Conservation (phyloP, 108 stramenopile genomes). For the Cyclostephanos tholiformis region DNA sequence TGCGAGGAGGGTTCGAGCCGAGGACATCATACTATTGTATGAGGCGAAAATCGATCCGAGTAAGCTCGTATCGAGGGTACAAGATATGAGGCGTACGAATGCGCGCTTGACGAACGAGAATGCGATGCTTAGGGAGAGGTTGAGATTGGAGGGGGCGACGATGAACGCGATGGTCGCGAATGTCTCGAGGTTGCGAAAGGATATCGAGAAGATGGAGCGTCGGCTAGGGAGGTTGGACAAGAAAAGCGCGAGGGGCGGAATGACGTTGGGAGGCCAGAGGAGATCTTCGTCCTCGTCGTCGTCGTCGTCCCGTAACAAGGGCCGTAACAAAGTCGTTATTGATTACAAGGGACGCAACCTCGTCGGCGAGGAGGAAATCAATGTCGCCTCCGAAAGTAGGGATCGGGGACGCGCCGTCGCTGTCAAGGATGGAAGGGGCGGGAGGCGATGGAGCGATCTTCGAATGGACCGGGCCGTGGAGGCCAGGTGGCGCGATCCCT, state of each 20-base stretch:
- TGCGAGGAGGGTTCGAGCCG: not conserved
- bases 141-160: constrained; percentile 1
- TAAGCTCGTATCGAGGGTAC: constrained; percentile 8
- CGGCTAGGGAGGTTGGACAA: constrained; percentile 3
- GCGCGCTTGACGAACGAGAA: not conserved
- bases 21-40: not conserved
- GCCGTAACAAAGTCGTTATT: not conserved
- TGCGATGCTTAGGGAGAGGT: constrained; percentile 14
- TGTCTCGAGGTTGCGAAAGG: not conserved
- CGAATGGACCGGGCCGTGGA: constrained; percentile 25
- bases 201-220: constrained; percentile 1
- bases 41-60: not conserved
- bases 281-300: not conserved
- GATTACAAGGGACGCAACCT: not conserved
- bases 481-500: constrained; percentile 15
- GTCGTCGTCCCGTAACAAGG: not conserved
- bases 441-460: not conserved
- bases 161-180: constrained; percentile 1
- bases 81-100: constrained; percentile 6
- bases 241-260: not conserved
- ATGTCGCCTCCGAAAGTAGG: not conserved
- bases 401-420: not conserved
- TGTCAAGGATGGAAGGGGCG: not conserved
- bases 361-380: not conserved
- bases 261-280: not conserved